phyloP scores from a whole-genome alignment of 257 asterid species.

The Linaria vulgaris region DNA sequence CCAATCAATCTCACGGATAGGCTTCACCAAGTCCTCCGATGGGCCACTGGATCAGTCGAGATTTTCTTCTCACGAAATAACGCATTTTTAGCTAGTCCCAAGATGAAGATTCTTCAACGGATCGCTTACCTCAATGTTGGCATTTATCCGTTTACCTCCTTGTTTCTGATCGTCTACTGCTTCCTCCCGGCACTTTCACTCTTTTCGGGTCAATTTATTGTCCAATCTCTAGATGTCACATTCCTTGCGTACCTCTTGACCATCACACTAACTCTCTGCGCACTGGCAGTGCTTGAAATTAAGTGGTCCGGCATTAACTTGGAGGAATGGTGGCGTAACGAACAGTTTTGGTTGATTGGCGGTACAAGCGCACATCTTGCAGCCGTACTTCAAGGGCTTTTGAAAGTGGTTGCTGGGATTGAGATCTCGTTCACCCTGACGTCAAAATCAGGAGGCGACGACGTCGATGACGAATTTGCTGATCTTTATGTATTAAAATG shows the following conservation, averaged over 20 bases:
- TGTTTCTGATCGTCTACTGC: conserved; percentile 80
- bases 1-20: conserved; percentile 83
- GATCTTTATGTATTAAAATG: conserved; percentile 72
- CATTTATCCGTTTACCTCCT: conserved; percentile 77
- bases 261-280: conserved; percentile 64
- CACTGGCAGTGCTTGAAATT: conserved; percentile 68
- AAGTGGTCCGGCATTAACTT: conserved; percentile 76
- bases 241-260: conserved; percentile 68
- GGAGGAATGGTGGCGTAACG: conserved; percentile 94
- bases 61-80: conserved; percentile 86
- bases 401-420: conserved; percentile 79
- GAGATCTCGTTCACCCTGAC: conserved; percentile 83
- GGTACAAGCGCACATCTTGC: conserved; percentile 93
- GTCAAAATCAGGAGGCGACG: conserved; percentile 70
- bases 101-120: conserved; percentile 70
- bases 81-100: conserved; percentile 68
- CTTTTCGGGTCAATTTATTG: conserved; percentile 80
- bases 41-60: conserved; percentile 94
- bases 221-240: conserved; percentile 60
- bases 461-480: conserved; percentile 62
- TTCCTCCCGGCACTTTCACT: conserved; percentile 85
- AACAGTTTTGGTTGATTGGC: conserved; percentile 86
- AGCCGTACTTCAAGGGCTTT: conserved; percentile 82
- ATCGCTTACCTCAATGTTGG: conserved; percentile 83
- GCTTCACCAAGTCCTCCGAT: conserved; percentile 88